Evolutionary conservation across 2,329 filamentous ascomycete species (phyloP).

Genomic region (Trichoderma sp.): DNA sequence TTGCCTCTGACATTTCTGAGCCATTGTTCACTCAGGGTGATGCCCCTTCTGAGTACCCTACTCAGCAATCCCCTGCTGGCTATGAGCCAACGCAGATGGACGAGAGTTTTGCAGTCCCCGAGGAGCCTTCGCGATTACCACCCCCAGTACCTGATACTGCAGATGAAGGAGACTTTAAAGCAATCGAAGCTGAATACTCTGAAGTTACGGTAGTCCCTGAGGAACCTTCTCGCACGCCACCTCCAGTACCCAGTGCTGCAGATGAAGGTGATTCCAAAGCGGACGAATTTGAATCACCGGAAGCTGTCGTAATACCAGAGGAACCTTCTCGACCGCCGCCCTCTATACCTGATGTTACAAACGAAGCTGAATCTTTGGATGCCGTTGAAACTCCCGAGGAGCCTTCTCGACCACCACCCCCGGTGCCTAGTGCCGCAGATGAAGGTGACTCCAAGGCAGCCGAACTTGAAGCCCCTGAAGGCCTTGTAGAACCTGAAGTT

Average conservation of each 20-base stretch:
- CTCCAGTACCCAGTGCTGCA: neutral
- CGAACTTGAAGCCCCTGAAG: neutral
- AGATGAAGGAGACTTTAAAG: neutral
- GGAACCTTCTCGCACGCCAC: neutral
- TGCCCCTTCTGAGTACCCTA: slow-evolving; percentile 27
- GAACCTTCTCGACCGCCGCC: neutral
- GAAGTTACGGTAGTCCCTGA: slow-evolving; percentile 12
- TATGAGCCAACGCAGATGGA: slow-evolving; percentile 30
- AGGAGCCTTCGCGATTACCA: neutral
- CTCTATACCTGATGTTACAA: neutral
- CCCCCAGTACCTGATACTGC: neutral
- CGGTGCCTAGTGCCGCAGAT: neutral
- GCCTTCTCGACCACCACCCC: neutral
- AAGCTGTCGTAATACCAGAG: neutral
- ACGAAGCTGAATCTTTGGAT: neutral
- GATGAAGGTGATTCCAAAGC: neutral
- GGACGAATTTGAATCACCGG: neutral
- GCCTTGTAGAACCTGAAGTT: neutral
- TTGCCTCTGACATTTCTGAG: slow-evolving; percentile 33
- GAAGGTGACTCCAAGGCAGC: neutral
- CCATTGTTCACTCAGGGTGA: slow-evolving; percentile 38
- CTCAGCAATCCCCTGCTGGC: slow-evolving; percentile 28
- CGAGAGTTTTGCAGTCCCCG: slow-evolving; percentile 17
- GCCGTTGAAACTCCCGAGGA: neutral
- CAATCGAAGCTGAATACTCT: slow-evolving; percentile 25